phyloP scores from a whole-genome alignment of 2,329 filamentous ascomycete species.

The Exophiala sideris region DNA sequence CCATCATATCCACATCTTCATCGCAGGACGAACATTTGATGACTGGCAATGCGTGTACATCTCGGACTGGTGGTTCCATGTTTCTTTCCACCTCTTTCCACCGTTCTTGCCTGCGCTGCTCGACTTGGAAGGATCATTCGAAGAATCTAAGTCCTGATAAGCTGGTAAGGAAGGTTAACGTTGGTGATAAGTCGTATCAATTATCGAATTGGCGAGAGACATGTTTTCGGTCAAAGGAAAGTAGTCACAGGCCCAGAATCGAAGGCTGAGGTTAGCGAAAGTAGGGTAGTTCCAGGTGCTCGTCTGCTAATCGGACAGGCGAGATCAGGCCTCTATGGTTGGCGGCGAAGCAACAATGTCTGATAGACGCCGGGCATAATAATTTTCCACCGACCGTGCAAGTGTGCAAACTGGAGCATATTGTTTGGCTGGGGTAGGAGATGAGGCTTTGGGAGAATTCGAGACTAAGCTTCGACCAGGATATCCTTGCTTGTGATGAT shows the following conservation, averaged over 20 bases:
- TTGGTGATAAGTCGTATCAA: background rate
- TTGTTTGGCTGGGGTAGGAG: constrained; percentile 23
- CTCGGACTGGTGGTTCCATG: constrained; percentile 38
- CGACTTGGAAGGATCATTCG: background rate
- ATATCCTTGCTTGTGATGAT: constrained; percentile 11
- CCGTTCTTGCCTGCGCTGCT: background rate
- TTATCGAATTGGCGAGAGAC: background rate
- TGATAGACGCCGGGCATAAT: constrained; percentile 15
- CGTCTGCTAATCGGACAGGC: constrained; percentile 5
- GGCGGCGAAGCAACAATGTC: constrained; percentile 2
- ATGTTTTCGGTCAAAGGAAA: constrained; percentile 6
- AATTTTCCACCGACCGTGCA: constrained; percentile 10
- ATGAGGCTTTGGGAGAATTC: constrained; percentile 23
- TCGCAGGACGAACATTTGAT: constrained; percentile 86
- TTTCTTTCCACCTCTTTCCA: constrained; percentile 5
- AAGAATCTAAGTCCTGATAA: background rate
- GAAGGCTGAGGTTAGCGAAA: constrained; percentile 8
- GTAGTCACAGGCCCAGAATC: constrained; percentile 1
- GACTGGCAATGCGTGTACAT: constrained; percentile 70
- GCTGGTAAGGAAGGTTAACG: background rate
- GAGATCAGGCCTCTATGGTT: constrained; percentile 8
- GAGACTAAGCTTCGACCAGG: constrained; percentile 15
- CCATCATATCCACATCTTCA: constrained; percentile 73
- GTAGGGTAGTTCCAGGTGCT: constrained; percentile 5
- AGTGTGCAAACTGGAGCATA: constrained; percentile 7